Evolutionary conservation across 176 grass and related monocot species (phyloP), one percentile per base, ranked within the genome.

Genomic region (Puccinellia tenuiflora): DNA sequence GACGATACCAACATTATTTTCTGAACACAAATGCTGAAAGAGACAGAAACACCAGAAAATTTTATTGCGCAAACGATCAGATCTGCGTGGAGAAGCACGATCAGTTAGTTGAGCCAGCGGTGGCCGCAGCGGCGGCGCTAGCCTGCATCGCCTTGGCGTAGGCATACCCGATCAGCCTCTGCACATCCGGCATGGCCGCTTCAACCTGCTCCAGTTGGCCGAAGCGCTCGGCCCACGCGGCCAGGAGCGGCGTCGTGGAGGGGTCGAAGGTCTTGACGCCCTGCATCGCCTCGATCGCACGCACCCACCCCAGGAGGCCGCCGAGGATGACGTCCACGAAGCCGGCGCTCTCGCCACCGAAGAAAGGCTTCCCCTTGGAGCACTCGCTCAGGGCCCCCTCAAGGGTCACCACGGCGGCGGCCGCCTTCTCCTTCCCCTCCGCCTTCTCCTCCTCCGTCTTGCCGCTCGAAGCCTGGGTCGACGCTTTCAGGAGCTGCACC

Each of bases 181-280:
- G 1, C 2, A 25, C 39, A 3, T 42, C 12, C 68, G 68, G 68
- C 68, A 71, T 71, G 39, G 16, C 68, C 22, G 39, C 38, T 42
- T 25, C 38, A 14, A 71, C 68, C n/a, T 42, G 2, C n/a, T 71
- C 68, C 38, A 71, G 39, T 15, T 42, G 2, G 39, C 68, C 22
- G 68, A 71, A 71, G 68, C 39, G 68, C 68, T 71, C 68, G n/a
- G n/a, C 38, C 68, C 68, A 71, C 6, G 68, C 68, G n/a, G 39
- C 68, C 38, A 71, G 38, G 6, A 71, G 39, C 68, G 68, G 68
- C 1, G 38, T 71, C 12, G 0, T 71, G n/a, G 68, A 43, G 11
- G 39, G 39, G 68, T 71, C 68, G 11, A 71, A 71, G 68, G 68
- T 45, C 68, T 71, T 24, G n/a, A 43, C 38, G 21, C 68, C 39